Conservation (phyloP, 2,329 filamentous ascomycete genomes). For the Colletotrichum echinochloae region DNA sequence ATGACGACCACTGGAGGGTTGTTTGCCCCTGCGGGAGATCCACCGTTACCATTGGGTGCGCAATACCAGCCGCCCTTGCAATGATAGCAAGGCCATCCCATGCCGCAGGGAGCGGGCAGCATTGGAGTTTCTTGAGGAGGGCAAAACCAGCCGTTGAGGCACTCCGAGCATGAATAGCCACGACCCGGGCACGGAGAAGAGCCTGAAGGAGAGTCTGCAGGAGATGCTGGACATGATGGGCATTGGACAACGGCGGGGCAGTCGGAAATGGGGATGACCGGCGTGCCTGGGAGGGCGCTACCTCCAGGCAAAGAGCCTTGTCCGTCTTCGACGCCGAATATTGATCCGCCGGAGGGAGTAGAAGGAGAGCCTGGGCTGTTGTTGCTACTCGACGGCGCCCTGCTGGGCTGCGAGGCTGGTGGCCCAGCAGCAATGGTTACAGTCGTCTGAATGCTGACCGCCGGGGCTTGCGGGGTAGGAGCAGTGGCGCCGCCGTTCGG, state of each 20-base stretch:
- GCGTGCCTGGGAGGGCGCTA: conserved; percentile 12
- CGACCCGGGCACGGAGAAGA: conserved; percentile 43
- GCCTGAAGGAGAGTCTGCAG: conserved; percentile 10
- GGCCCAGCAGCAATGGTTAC: background rate
- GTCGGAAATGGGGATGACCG: conserved; percentile 33
- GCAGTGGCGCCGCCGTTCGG: background rate
- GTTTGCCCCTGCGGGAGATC: conserved; percentile 4
- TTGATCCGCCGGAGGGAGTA: conserved; percentile 5
- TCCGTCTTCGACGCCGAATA: conserved; percentile 10
- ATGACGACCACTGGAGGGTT: conserved; percentile 6
- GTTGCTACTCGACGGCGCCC: background rate
- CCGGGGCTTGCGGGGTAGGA: background rate
- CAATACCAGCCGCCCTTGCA: conserved; percentile 49
- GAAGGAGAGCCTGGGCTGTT: background rate
- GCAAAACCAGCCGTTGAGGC: conserved; percentile 49
- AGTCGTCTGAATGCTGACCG: background rate
- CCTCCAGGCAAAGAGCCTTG: background rate
- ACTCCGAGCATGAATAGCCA: conserved; percentile 48
- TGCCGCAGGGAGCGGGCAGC: conserved; percentile 46
- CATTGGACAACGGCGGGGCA: conserved; percentile 38
- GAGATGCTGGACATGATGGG: conserved; percentile 41
- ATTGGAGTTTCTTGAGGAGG: conserved; percentile 49
- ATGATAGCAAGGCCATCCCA: conserved; percentile 50
- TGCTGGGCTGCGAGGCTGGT: background rate
- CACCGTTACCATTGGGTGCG: conserved; percentile 28